Percentiles rank a stretch among this genome's conserved stretches.
Evolutionary conservation across 2,329 filamentous ascomycete genomes (phyloP).

Genomic region (Phoma sp.): DNA sequence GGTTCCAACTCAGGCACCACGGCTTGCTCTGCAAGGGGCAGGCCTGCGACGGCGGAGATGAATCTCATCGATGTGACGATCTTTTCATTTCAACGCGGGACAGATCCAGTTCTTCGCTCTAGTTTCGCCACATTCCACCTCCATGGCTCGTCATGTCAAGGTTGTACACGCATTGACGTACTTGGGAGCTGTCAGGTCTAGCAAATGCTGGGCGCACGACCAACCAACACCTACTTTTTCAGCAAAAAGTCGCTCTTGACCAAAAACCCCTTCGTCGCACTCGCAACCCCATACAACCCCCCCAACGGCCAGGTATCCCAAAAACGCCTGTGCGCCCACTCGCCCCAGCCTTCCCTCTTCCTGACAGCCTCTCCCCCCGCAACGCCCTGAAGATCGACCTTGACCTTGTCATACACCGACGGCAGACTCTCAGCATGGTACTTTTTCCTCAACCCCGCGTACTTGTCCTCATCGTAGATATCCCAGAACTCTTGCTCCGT

Average conservation of each 20-base stretch:
- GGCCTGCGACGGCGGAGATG: conserved; percentile 15
- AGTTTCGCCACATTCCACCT: neutral
- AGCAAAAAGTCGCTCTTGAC: conserved; percentile 43
- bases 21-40: conserved; percentile 6
- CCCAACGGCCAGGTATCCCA: conserved; percentile 48
- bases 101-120: neutral
- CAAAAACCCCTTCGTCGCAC: conserved; percentile 43
- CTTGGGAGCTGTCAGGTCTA: no score
- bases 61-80: conserved; percentile 8
- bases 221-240: conserved; percentile 27
- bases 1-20: conserved; percentile 4
- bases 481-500: conserved; percentile 72
- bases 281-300: conserved; percentile 50
- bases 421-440: conserved; percentile 70
- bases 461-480: conserved; percentile 67
- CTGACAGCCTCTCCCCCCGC: conserved; percentile 19
- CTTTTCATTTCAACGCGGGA: conserved; percentile 9
- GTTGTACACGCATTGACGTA: no score
- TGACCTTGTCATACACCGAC: conserved; percentile 72
- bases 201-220: no score
- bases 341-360: conserved; percentile 32
- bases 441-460: conserved; percentile 66
- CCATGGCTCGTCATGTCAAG: no score
- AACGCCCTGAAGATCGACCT: conserved; percentile 51
- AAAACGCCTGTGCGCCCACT: conserved; percentile 34